phyloP scores from a whole-genome alignment of 2,329 filamentous ascomycete genomes.

The Penicillium vulpinum region DNA sequence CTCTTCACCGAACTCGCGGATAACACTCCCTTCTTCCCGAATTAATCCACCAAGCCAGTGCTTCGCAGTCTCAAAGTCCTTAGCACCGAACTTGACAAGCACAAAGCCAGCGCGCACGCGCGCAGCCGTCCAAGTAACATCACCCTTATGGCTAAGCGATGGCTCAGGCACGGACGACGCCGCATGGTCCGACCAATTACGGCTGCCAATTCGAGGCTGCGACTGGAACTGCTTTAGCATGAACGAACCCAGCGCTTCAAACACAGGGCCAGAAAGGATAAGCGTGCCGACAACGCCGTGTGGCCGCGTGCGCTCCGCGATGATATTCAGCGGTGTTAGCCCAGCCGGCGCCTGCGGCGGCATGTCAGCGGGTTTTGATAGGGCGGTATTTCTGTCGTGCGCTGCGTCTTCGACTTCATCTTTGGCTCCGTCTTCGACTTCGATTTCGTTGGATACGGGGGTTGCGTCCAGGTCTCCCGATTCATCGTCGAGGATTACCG shows the following conservation, averaged over 20 bases:
- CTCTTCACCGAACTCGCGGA: conserved; percentile 73
- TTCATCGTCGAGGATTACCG: conserved; percentile 69
- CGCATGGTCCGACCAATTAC: conserved; percentile 62
- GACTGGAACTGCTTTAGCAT: conserved; percentile 76
- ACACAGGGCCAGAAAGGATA: conserved; percentile 72
- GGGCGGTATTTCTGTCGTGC: conserved; percentile 9
- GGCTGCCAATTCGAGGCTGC: conserved; percentile 77
- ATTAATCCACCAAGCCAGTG: conserved; percentile 79
- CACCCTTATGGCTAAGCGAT: conserved; percentile 44
- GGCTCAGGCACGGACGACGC: conserved; percentile 22
- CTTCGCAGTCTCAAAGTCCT: conserved; percentile 75
- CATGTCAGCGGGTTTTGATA: conserved; percentile 9
- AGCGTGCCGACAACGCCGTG: conserved; percentile 81
- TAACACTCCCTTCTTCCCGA: conserved; percentile 69
- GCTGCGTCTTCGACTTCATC: conserved; percentile 36
- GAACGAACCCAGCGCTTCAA: conserved; percentile 66
- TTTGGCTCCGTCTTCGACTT: conserved; percentile 32
- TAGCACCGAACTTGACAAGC: conserved; percentile 86
- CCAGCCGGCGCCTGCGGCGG: conserved; percentile 19
- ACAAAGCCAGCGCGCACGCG: conserved; percentile 74
- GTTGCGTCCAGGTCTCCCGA: conserved; percentile 9
- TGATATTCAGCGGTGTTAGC: conserved; percentile 26
- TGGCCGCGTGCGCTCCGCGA: conserved; percentile 65
- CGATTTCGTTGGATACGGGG: conserved; percentile 12
- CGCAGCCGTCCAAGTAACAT: conserved; percentile 79